Conservation (phyloP, 1,139 yeast species). For the Geotrichum histeridarum region DNA sequence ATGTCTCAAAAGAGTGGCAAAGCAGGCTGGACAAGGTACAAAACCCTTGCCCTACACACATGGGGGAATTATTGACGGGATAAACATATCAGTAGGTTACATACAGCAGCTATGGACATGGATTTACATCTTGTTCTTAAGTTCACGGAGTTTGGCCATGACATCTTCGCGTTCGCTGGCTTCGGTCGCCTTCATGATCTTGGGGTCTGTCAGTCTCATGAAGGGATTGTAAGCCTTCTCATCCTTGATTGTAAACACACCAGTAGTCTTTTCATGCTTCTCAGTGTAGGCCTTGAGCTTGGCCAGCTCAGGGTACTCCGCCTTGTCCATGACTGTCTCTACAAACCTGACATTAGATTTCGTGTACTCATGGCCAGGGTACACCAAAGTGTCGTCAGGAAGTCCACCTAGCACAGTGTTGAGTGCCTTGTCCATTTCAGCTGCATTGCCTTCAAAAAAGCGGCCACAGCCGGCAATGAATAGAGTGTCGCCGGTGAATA, state of each 20-base stretch:
- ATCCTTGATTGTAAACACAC: constrained; percentile 75
- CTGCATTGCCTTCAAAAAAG: constrained; percentile 85
- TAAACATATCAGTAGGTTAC: not conserved
- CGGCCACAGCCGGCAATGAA: constrained; percentile 95
- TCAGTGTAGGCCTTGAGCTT: constrained; percentile 49
- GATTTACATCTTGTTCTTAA: constrained; percentile 54
- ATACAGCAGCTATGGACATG: not conserved
- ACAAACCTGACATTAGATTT: constrained; percentile 74
- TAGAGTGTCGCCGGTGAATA: constrained; percentile 92
- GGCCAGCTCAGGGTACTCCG: constrained; percentile 43
- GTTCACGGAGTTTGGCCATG: constrained; percentile 61
- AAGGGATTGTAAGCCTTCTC: constrained; percentile 85
- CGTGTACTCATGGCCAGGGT: constrained; percentile 96
- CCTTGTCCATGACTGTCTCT: constrained; percentile 51
- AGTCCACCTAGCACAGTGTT: constrained; percentile 52
- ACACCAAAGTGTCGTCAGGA: constrained; percentile 64
- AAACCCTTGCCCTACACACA: not conserved
- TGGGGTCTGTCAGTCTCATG: constrained; percentile 64
- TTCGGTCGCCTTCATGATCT: constrained; percentile 47
- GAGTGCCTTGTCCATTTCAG: constrained; percentile 71
- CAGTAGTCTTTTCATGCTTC: constrained; percentile 69
- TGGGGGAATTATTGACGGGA: not conserved
- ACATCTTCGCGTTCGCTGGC: constrained; percentile 46
- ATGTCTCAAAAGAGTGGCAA: too few relatives aligned
- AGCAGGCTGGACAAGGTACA: too few relatives aligned